Conservation (phyloP, 164 flowering plant genomes). For the Vitis rupestris region DNA sequence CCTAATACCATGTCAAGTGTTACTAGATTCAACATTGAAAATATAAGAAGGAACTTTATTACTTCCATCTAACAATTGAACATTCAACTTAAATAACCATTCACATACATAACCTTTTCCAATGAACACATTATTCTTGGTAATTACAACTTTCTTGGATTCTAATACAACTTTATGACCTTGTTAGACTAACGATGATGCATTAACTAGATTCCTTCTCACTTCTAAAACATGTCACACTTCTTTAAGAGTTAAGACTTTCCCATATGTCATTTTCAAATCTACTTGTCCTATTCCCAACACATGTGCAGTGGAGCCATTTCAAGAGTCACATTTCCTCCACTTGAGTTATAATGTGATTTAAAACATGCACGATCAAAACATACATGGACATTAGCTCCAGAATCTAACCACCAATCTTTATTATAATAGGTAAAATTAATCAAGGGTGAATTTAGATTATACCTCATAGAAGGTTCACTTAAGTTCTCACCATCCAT, state of each 20-base stretch:
- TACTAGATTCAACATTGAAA: not conserved
- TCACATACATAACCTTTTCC: constrained; percentile 13
- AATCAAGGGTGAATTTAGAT: not conserved
- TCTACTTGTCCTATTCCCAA: constrained; percentile 5
- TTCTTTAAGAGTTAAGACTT: not conserved
- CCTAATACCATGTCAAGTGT: constrained; percentile 3
- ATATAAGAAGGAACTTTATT: not conserved
- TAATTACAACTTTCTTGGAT: constrained; percentile 1
- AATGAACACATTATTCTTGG: constrained; percentile 8
- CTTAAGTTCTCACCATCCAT: not conserved
- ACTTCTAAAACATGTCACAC: not conserved
- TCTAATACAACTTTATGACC: constrained; percentile 8
- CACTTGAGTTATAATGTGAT: not conserved
- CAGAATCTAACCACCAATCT: constrained; percentile 10
- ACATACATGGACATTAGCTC: constrained; percentile 11
- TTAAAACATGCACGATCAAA: not conserved
- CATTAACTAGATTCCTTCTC: constrained; percentile 6
- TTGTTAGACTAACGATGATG: not conserved
- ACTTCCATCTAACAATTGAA: not conserved
- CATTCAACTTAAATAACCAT: constrained; percentile 1
- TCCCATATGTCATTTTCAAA: constrained; percentile 4
- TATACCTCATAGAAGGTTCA: not conserved
- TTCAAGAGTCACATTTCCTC: not conserved
- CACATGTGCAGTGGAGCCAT: not conserved
- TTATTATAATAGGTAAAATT: not conserved